Conservation (phyloP, 371 early-diverging fungal species). For the Mucor racemosus region DNA sequence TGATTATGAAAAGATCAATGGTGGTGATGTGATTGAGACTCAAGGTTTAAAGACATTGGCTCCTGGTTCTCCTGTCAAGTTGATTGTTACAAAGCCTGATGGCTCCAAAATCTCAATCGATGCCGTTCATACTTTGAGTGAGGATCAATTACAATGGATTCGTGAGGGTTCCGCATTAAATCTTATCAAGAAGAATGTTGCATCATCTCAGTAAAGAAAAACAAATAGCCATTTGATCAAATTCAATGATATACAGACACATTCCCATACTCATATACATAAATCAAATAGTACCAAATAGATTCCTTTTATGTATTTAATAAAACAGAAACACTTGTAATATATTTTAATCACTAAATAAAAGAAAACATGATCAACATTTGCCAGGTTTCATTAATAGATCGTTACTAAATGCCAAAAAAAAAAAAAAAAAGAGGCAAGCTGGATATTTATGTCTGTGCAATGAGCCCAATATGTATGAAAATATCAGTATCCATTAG, state of each 20-base stretch:
- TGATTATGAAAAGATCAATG: constrained; percentile 82
- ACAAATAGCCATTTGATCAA: no score
- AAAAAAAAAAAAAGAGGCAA: no score
- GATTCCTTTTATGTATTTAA: constrained; percentile 1
- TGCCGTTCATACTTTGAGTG: constrained; percentile 90
- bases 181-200: constrained; percentile 47
- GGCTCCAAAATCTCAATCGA: constrained; percentile 65
- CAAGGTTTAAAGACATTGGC: constrained; percentile 73
- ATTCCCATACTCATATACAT: background rate
- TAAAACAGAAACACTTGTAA: no score
- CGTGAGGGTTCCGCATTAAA: constrained; percentile 92
- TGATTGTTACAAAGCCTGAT: constrained; percentile 56
- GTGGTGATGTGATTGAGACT: constrained; percentile 82
- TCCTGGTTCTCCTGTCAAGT: constrained; percentile 64
- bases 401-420: no score
- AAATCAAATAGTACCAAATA: background rate
- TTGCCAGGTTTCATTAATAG: no score
- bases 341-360: background rate
- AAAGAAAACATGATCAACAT: background rate
- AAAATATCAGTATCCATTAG: no score
- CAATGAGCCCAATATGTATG: no score
- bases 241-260: background rate
- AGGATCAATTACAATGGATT: constrained; percentile 94
- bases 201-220: background rate
- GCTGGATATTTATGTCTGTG: no score